These are phyloP conservation scores for Saururus chinensis DNA, from an alignment of 164 flowering plant species.

Conservation along the genomic window DNA sequence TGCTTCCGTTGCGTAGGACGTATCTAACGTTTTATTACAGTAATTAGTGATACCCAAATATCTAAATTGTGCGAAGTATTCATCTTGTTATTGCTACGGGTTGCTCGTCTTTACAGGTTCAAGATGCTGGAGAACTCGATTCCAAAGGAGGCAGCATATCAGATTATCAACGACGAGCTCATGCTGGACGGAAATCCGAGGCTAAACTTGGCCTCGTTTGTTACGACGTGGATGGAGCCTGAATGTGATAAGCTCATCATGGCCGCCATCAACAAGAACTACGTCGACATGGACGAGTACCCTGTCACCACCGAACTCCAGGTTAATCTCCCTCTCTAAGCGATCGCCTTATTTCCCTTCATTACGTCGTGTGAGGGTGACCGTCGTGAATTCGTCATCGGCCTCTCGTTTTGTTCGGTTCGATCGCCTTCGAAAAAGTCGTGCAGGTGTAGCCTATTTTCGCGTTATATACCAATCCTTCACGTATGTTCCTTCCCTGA, in stretches of 20 bases:
- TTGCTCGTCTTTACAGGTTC: slow-evolving; percentile 26
- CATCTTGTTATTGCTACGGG: too few species aligned
- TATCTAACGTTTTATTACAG: neutral
- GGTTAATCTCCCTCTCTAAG: slow-evolving; percentile 11
- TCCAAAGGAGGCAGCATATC: slow-evolving; percentile 71
- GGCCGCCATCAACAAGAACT: slow-evolving; percentile 60
- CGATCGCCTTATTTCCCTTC: neutral
- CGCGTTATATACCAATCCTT: too few species aligned
- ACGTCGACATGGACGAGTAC: slow-evolving; percentile 81
- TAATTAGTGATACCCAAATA: neutral
- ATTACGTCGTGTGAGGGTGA: too few species aligned
- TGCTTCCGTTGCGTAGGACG: neutral
- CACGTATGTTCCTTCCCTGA: too few species aligned
- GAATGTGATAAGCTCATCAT: slow-evolving; percentile 62
- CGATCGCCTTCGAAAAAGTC: too few species aligned
- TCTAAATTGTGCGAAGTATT: neutral
- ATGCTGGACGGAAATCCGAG: slow-evolving; percentile 78
- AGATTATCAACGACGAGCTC: slow-evolving; percentile 59
- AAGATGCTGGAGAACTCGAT: slow-evolving; percentile 46
- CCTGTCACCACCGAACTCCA: slow-evolving; percentile 80
- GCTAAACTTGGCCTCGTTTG: slow-evolving; percentile 65
- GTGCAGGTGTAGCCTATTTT: too few species aligned
- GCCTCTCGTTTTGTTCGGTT: too few species aligned
- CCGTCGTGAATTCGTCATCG: too few species aligned
- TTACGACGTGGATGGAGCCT: slow-evolving; percentile 89